These are phyloP conservation scores for Penicillium sp. DNA, from an alignment of 2,329 filamentous ascomycete species.

Conservation along the genomic window DNA sequence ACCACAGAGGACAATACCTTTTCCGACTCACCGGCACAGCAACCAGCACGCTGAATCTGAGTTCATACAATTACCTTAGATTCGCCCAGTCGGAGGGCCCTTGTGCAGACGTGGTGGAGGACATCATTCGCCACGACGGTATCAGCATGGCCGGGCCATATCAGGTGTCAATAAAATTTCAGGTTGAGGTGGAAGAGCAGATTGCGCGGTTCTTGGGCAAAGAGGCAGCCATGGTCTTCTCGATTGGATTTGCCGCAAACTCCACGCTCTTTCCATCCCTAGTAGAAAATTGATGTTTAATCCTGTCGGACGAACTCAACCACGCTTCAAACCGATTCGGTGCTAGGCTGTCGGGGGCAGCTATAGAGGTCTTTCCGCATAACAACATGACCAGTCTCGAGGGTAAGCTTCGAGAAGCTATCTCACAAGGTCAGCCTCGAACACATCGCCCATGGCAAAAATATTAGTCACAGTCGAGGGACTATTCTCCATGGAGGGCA, in stretches of 20 bases:
- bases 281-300: conserved; percentile 85
- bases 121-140: conserved; percentile 79
- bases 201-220: conserved; percentile 91
- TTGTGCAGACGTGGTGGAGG: conserved; percentile 88
- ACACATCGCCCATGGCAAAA: conserved; percentile 97
- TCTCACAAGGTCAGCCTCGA: conserved; percentile 91
- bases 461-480: conserved; percentile 93
- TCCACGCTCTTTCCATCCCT: conserved; percentile 90
- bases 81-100: conserved; percentile 96
- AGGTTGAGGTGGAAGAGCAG: conserved; percentile 82
- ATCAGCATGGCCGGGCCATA: conserved; percentile 80
- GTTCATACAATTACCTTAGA: conserved; percentile 97
- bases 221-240: conserved; percentile 90
- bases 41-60: conserved; percentile 94
- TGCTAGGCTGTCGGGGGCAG: conserved; percentile 84
- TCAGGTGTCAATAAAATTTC: conserved; percentile 80
- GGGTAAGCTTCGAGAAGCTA: conserved; percentile 80
- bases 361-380: conserved; percentile 93
- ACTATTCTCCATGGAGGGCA: conserved; percentile 97
- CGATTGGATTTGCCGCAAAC: conserved; percentile 97
- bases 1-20: conserved; percentile 84
- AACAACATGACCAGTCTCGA: conserved; percentile 90
- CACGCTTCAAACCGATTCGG: conserved; percentile 95
- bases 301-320: conserved; percentile 94
- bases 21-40: conserved; percentile 84